A percentile compares a stretch with the other conserved stretches of the same genome.
These are phyloP conservation scores for Parachaetomium inaequale DNA, from an alignment of 495 filamentous ascomycete genomes.

Conservation along the genomic window DNA sequence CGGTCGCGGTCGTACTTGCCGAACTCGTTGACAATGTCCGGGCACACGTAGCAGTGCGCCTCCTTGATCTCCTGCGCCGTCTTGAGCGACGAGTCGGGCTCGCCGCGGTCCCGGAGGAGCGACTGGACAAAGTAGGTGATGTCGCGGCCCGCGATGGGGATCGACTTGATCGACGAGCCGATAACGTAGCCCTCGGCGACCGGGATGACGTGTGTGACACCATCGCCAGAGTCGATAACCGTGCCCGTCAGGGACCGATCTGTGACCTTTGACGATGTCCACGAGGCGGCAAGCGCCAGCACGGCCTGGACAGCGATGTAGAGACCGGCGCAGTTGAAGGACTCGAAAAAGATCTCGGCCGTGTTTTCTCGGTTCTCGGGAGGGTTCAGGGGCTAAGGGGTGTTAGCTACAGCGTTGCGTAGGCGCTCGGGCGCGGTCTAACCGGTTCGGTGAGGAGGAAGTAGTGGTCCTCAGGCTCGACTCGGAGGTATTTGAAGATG, in stretches of 20 bases:
- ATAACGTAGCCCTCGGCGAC: slow-evolving; percentile 99
- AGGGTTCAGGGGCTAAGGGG: slow-evolving; percentile 82
- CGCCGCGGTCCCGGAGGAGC: slow-evolving; percentile 89
- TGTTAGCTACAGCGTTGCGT: slow-evolving; percentile 20
- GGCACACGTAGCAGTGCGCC: slow-evolving; percentile 95
- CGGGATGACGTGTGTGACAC: slow-evolving; percentile 97
- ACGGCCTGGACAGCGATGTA: slow-evolving; percentile 99
- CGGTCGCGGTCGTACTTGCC: slow-evolving; percentile 87
- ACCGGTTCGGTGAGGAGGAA: slow-evolving; percentile 97
- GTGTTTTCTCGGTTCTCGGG: slow-evolving; percentile 99
- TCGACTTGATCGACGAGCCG: slow-evolving; percentile 96
- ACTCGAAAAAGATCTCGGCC: slow-evolving; percentile 99
- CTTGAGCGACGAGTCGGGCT: slow-evolving; percentile 94
- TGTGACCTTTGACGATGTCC: slow-evolving; percentile 96
- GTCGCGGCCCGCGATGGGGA: slow-evolving; percentile 94
- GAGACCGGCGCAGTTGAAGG: slow-evolving; percentile 97
- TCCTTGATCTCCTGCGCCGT: slow-evolving; percentile 98
- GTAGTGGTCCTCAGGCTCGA: slow-evolving; percentile 97
- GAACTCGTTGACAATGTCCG: slow-evolving; percentile 98
- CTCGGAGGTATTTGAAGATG: slow-evolving; percentile 97
- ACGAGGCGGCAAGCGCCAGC: slow-evolving; percentile 91
- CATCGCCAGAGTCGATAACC: slow-evolving; percentile 95
- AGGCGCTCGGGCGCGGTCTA: slow-evolving; percentile 28
- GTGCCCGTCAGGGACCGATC: slow-evolving; percentile 97
- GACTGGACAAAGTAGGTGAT: slow-evolving; percentile 98